Base-by-base conservation (phyloP, 2,329 filamentous ascomycete genomes). In the Trichoderma atroviride region DNA sequence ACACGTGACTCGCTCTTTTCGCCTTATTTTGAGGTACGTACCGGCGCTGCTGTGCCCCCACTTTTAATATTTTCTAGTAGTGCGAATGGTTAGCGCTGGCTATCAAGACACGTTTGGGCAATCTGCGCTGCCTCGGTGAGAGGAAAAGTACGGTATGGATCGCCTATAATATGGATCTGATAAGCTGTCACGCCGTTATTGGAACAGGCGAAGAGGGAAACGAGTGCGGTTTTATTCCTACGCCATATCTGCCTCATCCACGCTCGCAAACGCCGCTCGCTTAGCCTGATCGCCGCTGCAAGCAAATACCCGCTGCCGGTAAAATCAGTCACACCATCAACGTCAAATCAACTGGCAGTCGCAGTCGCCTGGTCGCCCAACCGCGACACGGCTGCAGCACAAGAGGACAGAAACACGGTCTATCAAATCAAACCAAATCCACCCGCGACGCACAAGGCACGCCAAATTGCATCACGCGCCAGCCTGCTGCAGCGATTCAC, bases 401-500 rank as follows among this genome's bases (percentile, higher is more conserved):
- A 43, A 43, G 19, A 57, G 55, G 33, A 57, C 55, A 35, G 31
- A 57, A 33, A 31, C 29, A 50, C 43, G 24, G 24, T 50, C 37
- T n/a, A 27, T 63, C 40, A 52, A 33, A 50, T 50, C 35, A 31
- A 52, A 35, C 40, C 33, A 35, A 62, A 43, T 31, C 24, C 40
- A 63, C 29, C 35, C 57, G 47, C 47, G 43, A 47, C 66, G 66
- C 57, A 43, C 56, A 58, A 56, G 53, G 53, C 63, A 66, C 58
- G 58, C 66, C 57, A 37, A 58, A 69, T 69, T 66, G 68, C 68
- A 69, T 69, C 68, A 69, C 68, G 68, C 68, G 61, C 61, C 68
- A 60, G 33, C 29, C 27, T 27, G 53, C 40, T 58, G 40, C 64
- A 67, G 64, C 56, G 67, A 69, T 69, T 64, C 67, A 53, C 59